These are phyloP conservation scores for Stachybotrys elegans DNA, from an alignment of 2,329 filamentous ascomycete species.

Conservation along the genomic window DNA sequence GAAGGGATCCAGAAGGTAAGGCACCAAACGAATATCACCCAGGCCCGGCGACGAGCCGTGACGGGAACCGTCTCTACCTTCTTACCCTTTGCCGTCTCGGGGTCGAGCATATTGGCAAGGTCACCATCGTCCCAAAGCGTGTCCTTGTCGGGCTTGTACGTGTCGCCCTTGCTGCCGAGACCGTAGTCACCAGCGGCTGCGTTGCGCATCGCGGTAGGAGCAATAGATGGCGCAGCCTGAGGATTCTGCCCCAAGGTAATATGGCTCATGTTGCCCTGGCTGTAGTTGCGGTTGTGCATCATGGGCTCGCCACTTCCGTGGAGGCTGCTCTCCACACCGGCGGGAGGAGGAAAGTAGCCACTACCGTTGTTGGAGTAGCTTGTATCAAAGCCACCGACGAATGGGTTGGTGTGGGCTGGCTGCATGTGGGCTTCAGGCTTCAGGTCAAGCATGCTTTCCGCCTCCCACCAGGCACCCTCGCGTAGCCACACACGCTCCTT, in stretches of 20 bases:
- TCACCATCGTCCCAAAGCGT: constrained; percentile 70
- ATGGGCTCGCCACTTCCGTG: constrained; percentile 71
- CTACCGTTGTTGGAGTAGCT: constrained; percentile 63
- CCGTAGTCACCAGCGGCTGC: constrained; percentile 75
- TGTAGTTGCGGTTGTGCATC: constrained; percentile 52
- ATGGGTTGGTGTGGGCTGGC: constrained; percentile 40
- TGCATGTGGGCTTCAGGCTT: constrained; percentile 55
- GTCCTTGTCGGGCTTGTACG: constrained; percentile 63
- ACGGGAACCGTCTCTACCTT: constrained; percentile 67
- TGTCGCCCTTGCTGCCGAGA: constrained; percentile 79
- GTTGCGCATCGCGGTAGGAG: constrained; percentile 53
- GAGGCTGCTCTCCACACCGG: constrained; percentile 54
- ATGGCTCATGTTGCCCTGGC: constrained; percentile 53
- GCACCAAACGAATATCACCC: constrained; percentile 79
- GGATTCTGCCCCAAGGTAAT: constrained; percentile 38
- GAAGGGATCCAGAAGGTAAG: constrained; percentile 95
- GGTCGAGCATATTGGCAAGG: constrained; percentile 65
- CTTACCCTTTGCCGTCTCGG: constrained; percentile 72
- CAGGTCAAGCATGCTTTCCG: constrained; percentile 90
- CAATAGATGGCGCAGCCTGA: constrained; percentile 52
- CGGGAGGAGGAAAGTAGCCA: constrained; percentile 65
- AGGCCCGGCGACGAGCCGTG: constrained; percentile 61
- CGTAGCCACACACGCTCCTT: constrained; percentile 93
- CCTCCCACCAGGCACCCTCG: constrained; percentile 95
- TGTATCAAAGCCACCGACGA: constrained; percentile 53